Evolutionary conservation across 768 basidiomycete species (phyloP), one percentile per base, ranked within the genome.

Genomic region (Suillus weaverae): DNA sequence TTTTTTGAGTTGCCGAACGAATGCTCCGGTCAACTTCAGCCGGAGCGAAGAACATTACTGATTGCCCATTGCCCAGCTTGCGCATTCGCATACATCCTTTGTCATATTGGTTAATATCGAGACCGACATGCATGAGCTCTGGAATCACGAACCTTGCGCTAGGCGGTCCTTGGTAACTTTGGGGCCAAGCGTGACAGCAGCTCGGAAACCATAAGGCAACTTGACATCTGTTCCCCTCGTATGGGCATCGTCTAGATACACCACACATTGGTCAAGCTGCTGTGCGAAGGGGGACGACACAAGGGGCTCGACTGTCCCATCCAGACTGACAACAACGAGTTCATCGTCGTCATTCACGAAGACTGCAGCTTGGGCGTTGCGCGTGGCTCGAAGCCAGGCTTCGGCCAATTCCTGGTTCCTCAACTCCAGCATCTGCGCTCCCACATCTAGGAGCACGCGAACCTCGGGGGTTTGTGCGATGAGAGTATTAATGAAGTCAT

Each of bases 61-160:
- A 81, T 63, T 85, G 84, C 1, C 79, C 81, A 11, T 73, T 68
- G 18, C 84, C 84, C 1, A 85, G 75, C 67, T 79, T 76, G 4
- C 84, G 77, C 84, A 85, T 83, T 16, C 84, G 75, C 84, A 85
- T 85, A 61, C 84, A 85, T 5, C 83, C 84, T 84, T 26, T 22
- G 1, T 6, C 16, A 30, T 36, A 7, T 20, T 14, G 10, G 30
- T 53, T 3, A 20, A 30, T 8, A 53, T 53, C 18, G 33, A 11
- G 18, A 53, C 32, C 10, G 9, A 53, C 2, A 33, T 20, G 8
- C 10, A 33, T 2, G 10, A 53, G 2, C 18, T 33, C 51, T 53
- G 32, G 9, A 33, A 32, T 33, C 18, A 53, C 51, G 10, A 33
- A 53, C 51, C 51, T 53, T 53, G 51, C 10, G 1, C 14, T 6